Base-by-base conservation (phyloP, 2,329 filamentous ascomycete species). In the Alternaria metachromatica region DNA sequence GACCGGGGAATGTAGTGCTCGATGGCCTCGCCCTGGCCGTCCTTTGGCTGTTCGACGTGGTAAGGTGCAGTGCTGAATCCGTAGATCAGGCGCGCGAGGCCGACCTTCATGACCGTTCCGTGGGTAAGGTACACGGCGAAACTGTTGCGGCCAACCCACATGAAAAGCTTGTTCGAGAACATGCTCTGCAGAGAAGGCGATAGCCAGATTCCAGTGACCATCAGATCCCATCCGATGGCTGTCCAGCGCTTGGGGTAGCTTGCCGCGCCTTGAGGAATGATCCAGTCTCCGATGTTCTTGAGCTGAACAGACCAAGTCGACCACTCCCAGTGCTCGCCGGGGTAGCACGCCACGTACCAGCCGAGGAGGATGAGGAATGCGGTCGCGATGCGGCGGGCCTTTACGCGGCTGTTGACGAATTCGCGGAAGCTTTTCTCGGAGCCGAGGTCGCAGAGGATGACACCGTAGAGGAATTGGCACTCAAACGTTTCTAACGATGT, bases 51-150 rank as follows among this genome's bases (percentile, higher is more conserved):
- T 51, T 79, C 78, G 11, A 76, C 66, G 48, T 68, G 65, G 77
- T 81, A 84, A 3, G 82, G 81, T 63, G 83, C 76, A 25, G 81
- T 81, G 51, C 78, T 82, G 63, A 84, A 84, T 33, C 84, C 84
- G 66, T 86, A 87, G 7, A 86, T 80, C 73, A 87, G 82, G 79
- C 85, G 85, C 43, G 82, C 82, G 21, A 85, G 81, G 1, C 86
- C 81, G 2, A 83, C 84, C 20, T 85, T 83, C 49, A 87, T 73
- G 15, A 87, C 80, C 0, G 85, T 86, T 50, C 85, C 85, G 71
- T 87, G 85, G 10, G 83, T 80, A 12, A 87, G 82, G 69, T 87
- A 87, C 5, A 87, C 85, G 23, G 85, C 85, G 63, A 87, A 87
- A 57, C 83, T 85, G 72, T 86, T 84, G 63, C 82, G 81, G n/a